phyloP scores from a whole-genome alignment of 805 yeast genomes.

The Metschnikowia vanudenii region DNA sequence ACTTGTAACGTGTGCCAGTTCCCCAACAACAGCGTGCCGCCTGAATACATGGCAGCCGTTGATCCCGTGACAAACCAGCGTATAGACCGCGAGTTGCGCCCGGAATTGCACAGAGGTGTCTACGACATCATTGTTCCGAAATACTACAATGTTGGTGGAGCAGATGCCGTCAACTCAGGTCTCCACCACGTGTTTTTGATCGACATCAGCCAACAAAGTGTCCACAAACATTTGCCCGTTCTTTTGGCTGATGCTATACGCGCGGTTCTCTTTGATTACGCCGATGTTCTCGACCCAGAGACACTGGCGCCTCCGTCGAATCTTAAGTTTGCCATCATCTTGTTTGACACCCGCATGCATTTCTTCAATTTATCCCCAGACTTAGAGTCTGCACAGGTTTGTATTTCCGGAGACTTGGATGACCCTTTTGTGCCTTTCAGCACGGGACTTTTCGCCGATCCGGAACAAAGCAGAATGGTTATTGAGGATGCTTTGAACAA shows the following conservation, averaged over 20 bases:
- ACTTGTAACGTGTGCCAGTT: constrained; percentile 86
- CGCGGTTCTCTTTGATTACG: constrained; percentile 44
- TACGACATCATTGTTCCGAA: constrained; percentile 81
- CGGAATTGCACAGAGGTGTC: constrained; percentile 79
- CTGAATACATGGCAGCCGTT: constrained; percentile 61
- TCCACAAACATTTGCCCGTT: constrained; percentile 57
- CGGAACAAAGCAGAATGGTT: constrained; percentile 58
- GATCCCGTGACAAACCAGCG: constrained; percentile 59
- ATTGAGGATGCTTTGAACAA: constrained; percentile 68
- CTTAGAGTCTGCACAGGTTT: constrained; percentile 55
- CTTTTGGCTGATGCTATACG: constrained; percentile 71
- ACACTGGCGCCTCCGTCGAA: constrained; percentile 4
- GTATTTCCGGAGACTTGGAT: constrained; percentile 64
- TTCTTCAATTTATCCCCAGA: constrained; percentile 66
- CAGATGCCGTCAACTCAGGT: constrained; percentile 33
- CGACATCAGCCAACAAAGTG: constrained; percentile 63
- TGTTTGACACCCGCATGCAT: constrained; percentile 70
- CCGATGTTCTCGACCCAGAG: constrained; percentile 17
- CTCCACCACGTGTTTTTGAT: constrained; percentile 71
- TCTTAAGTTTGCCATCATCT: constrained; percentile 57
- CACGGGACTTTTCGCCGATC: constrained; percentile 77
- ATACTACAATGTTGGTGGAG: constrained; percentile 58
- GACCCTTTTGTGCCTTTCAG: constrained; percentile 82
- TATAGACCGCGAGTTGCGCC: constrained; percentile 59
- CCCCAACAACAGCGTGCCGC: constrained; percentile 61